Evolutionary conservation across 2,329 filamentous ascomycete species (phyloP).

Genomic region (Fusarium lateritium): DNA sequence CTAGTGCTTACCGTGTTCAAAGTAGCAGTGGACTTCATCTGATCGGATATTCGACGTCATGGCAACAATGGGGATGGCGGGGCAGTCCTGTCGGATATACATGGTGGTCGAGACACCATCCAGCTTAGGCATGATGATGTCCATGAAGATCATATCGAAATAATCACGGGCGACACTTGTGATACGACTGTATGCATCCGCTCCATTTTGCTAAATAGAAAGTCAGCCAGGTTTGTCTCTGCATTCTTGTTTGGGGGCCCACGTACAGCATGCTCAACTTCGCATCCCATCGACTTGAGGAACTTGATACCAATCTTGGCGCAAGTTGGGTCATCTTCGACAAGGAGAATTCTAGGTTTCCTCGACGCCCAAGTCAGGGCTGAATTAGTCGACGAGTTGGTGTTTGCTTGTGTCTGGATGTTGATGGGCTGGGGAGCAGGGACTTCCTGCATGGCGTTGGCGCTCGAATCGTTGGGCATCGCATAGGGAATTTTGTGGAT

Average conservation of each 20-base stretch:
- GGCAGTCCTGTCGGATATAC: conserved; percentile 89
- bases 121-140: conserved; percentile 97
- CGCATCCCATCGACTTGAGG: conserved; percentile 74
- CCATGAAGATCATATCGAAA: conserved; percentile 84
- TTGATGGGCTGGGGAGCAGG: conserved; percentile 57
- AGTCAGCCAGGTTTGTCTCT: conserved; percentile 27
- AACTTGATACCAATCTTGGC: conserved; percentile 79
- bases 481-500: conserved; percentile 94
- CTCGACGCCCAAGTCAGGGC: conserved; percentile 67
- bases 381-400: conserved; percentile 55
- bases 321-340: conserved; percentile 84
- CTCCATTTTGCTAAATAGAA: conserved; percentile 73
- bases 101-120: conserved; percentile 96
- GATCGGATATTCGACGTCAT: conserved; percentile 99
- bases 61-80: conserved; percentile 89
- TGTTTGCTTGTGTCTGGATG: conserved; percentile 41
- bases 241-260: background rate
- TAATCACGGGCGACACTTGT: conserved; percentile 62
- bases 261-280: conserved; percentile 77
- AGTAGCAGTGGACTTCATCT: conserved; percentile 97
- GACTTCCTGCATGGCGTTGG: conserved; percentile 55
- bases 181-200: conserved; percentile 92
- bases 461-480: conserved; percentile 71
- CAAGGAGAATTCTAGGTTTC: conserved; percentile 87
- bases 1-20: conserved; percentile 84